These are phyloP conservation scores for Suillus luteus DNA, from an alignment of 768 basidiomycete species.

Conservation along the genomic window DNA sequence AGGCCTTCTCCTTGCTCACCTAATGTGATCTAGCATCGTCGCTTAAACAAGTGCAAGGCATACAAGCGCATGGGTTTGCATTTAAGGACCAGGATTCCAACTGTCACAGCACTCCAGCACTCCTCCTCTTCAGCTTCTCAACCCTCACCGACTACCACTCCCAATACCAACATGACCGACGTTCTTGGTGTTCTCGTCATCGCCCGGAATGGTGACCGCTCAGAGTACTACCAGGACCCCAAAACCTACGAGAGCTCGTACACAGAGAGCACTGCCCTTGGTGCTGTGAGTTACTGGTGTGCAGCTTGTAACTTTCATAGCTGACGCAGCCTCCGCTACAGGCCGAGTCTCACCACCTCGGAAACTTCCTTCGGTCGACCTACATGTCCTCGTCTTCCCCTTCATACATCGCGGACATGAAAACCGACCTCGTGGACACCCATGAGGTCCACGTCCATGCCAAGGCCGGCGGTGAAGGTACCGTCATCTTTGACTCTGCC, in stretches of 20 bases:
- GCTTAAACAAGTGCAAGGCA: conserved; percentile 4
- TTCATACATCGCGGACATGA: conserved; percentile 68
- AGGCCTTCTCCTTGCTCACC: conserved; percentile 7
- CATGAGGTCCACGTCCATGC: conserved; percentile 73
- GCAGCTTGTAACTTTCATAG: background rate
- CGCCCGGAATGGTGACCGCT: conserved; percentile 78
- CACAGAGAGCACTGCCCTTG: conserved; percentile 75
- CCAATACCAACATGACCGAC: conserved; percentile 36
- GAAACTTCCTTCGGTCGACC: conserved; percentile 57
- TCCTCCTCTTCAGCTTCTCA: conserved; percentile 17
- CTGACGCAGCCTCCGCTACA: conserved; percentile 28
- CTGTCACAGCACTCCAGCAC: conserved; percentile 11
- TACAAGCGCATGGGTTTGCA: background rate
- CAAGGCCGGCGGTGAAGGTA: conserved; percentile 83
- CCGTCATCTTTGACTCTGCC: conserved; percentile 85
- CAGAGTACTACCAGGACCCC: conserved; percentile 71
- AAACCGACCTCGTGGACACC: conserved; percentile 69
- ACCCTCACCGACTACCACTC: conserved; percentile 4
- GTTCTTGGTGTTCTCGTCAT: conserved; percentile 79
- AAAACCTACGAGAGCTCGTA: conserved; percentile 60
- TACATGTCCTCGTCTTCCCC: conserved; percentile 70
- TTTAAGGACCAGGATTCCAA: conserved; percentile 7
- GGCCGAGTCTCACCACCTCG: conserved; percentile 71
- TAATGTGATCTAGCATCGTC: conserved; percentile 8
- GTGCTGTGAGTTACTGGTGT: conserved; percentile 50